phyloP scores from a whole-genome alignment of 116 monocot genomes.

The Thalassia testudinum region DNA sequence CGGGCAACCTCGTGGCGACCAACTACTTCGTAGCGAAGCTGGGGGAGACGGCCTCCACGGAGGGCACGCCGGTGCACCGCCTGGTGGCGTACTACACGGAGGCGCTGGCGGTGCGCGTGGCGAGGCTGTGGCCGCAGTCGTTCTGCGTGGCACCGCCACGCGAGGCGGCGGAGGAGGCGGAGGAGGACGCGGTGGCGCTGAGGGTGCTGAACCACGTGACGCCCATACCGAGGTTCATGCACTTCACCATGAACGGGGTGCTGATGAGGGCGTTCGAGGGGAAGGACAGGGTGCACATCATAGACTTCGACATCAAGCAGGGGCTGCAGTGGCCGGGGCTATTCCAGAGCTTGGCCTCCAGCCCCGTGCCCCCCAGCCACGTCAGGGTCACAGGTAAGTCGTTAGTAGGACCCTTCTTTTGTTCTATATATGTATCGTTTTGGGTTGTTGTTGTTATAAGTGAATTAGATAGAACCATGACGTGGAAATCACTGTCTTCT shows the following conservation, averaged over 20 bases:
- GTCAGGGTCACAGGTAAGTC: slow-evolving; percentile 40
- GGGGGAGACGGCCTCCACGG: slow-evolving; percentile 43
- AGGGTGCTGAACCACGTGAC: slow-evolving; percentile 45
- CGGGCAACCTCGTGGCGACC: slow-evolving; percentile 22
- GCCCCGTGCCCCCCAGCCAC: slow-evolving; percentile 43
- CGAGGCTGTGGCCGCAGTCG: slow-evolving; percentile 45
- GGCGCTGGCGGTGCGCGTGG: slow-evolving; percentile 33
- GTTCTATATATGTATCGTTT: too few relatives aligned
- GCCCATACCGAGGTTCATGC: slow-evolving; percentile 67
- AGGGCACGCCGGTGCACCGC: slow-evolving; percentile 47
- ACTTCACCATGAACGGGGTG: slow-evolving; percentile 76
- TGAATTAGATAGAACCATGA: too few relatives aligned
- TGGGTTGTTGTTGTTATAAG: too few relatives aligned
- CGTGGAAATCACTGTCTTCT: too few relatives aligned
- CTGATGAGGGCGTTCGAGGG: slow-evolving; percentile 45
- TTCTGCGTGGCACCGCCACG: slow-evolving; percentile 40
- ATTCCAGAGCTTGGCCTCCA: slow-evolving; percentile 54
- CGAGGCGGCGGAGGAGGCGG: slow-evolving; percentile 7
- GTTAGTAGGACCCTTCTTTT: too few relatives aligned
- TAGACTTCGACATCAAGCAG: slow-evolving; percentile 84
- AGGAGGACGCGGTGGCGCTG: slow-evolving; percentile 24
- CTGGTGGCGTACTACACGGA: slow-evolving; percentile 69
- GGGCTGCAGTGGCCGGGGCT: slow-evolving; percentile 85
- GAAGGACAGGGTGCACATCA: slow-evolving; percentile 64
- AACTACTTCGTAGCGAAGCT: slow-evolving; percentile 48